phyloP scores from a whole-genome alignment of 2,329 filamentous ascomycete genomes.

The Colletotrichum eremochloae region DNA sequence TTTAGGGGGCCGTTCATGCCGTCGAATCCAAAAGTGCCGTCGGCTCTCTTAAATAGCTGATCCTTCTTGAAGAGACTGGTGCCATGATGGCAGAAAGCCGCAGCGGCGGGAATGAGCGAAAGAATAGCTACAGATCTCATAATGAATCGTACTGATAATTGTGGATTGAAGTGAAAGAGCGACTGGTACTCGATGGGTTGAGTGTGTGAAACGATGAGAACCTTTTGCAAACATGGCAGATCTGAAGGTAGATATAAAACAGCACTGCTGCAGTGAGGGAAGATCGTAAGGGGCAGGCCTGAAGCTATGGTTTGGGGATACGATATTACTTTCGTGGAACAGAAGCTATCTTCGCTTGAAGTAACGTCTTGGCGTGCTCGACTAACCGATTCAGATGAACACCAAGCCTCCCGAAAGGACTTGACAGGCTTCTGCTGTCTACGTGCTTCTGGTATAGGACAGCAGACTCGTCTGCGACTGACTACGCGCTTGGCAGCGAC shows the following conservation, averaged over 20 bases:
- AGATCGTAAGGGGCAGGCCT: slow-evolving; percentile 12
- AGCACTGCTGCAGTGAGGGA: slow-evolving; percentile 23
- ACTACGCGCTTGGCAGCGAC: slow-evolving; percentile 28
- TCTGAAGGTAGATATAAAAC: slow-evolving; percentile 35
- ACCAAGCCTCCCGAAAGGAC: background rate
- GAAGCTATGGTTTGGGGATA: slow-evolving; percentile 19
- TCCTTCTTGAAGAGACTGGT: slow-evolving; percentile 51
- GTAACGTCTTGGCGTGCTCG: slow-evolving; percentile 33
- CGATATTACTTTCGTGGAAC: slow-evolving; percentile 35
- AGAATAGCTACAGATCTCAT: slow-evolving; percentile 45
- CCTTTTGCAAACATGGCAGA: slow-evolving; percentile 13
- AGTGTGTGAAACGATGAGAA: slow-evolving; percentile 12
- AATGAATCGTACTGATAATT: slow-evolving; percentile 1
- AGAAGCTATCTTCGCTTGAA: slow-evolving; percentile 17
- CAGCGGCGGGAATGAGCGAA: slow-evolving; percentile 44
- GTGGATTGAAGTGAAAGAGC: slow-evolving; percentile 14
- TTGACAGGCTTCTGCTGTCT: slow-evolving; percentile 16
- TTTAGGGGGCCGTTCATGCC: slow-evolving; percentile 62
- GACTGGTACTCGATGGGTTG: slow-evolving; percentile 20
- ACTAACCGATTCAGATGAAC: slow-evolving; percentile 15
- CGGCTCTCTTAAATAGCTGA: slow-evolving; percentile 43
- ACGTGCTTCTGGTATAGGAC: background rate
- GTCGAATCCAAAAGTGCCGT: slow-evolving; percentile 56
- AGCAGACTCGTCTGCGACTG: slow-evolving; percentile 16
- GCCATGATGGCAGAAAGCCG: slow-evolving; percentile 51